Evolutionary conservation across 768 basidiomycete species (phyloP).

Genomic region (Lactifluus echinatus): DNA sequence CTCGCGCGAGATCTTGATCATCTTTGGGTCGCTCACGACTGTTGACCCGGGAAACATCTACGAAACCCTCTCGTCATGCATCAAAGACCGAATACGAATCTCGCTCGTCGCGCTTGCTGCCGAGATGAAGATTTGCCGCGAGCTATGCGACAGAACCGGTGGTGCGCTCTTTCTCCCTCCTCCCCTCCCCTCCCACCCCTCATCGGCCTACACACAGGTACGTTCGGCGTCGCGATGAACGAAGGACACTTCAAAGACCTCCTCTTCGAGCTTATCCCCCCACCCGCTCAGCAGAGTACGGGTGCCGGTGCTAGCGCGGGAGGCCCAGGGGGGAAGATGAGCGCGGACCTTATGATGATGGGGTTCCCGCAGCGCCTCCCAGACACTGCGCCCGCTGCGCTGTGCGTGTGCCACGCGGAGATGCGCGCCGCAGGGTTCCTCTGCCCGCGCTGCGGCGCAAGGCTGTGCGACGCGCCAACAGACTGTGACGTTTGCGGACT

Average conservation of each 20-base stretch:
- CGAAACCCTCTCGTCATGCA: slow-evolving; percentile 80
- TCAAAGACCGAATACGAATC: slow-evolving; percentile 79
- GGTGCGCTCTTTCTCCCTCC: slow-evolving; percentile 42
- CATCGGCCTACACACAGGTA: slow-evolving; percentile 37
- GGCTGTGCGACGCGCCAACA: slow-evolving; percentile 96
- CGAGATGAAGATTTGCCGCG: slow-evolving; percentile 96
- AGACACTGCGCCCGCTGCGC: slow-evolving; percentile 67
- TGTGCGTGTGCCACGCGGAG: slow-evolving; percentile 92
- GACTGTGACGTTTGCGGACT: slow-evolving; percentile 96
- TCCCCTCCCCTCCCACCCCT: background rate
- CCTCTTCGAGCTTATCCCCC: slow-evolving; percentile 90
- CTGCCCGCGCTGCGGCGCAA: slow-evolving; percentile 87
- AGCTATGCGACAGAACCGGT: slow-evolving; percentile 84
- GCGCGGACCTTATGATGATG: slow-evolving; percentile 97
- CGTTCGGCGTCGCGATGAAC: slow-evolving; percentile 96
- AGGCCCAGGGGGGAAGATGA: slow-evolving; percentile 32
- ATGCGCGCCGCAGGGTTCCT: slow-evolving; percentile 90
- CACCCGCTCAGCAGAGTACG: slow-evolving; percentile 70
- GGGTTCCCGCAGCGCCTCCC: slow-evolving; percentile 94
- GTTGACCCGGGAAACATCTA: slow-evolving; percentile 97
- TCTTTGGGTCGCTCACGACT: slow-evolving; percentile 93
- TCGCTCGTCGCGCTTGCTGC: slow-evolving; percentile 92
- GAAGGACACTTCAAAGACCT: slow-evolving; percentile 96
- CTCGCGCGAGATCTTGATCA: slow-evolving; percentile 87
- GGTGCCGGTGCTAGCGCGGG: slow-evolving; percentile 37